A percentile compares a stretch with the other conserved stretches of the same genome.
phyloP scores from a whole-genome alignment of 257 asterid species.

The Rubia yunnanensis region DNA sequence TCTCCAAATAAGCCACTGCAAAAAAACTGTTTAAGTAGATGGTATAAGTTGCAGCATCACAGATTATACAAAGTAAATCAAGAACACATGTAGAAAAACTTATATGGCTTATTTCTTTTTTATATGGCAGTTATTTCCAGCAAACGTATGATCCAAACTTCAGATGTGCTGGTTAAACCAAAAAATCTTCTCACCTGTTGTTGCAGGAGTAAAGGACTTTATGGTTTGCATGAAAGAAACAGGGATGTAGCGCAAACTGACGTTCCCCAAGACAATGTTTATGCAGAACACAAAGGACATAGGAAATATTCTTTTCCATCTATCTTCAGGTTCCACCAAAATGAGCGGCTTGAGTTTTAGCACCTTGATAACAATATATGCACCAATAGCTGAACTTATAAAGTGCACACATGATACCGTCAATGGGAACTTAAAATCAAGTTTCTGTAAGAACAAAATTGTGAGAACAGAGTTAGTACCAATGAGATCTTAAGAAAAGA shows the following conservation, averaged over 20 bases:
- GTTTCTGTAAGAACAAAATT: conserved; percentile 21
- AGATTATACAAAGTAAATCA: not conserved
- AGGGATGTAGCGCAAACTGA: conserved; percentile 41
- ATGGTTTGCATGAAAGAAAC: conserved; percentile 50
- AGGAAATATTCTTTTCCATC: conserved; percentile 47
- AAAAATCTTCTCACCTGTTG: conserved; percentile 29
- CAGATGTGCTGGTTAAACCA: not conserved
- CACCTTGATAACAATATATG: conserved; percentile 33
- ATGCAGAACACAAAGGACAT: conserved; percentile 47
- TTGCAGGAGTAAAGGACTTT: conserved; percentile 47
- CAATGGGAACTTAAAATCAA: conserved; percentile 44
- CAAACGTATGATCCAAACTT: conserved; percentile 6
- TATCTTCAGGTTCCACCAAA: conserved; percentile 36
- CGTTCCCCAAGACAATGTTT: conserved; percentile 42
- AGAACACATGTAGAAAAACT: conserved; percentile 4
- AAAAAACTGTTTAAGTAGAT: conserved; percentile 24
- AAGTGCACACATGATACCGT: conserved; percentile 42
- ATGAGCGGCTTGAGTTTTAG: conserved; percentile 38
- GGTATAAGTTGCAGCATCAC: conserved; percentile 8
- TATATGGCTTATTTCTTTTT: not conserved
- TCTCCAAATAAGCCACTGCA: conserved; percentile 49
- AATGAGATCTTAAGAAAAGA: not conserved
- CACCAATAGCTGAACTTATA: conserved; percentile 41
- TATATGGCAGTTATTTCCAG: not conserved
- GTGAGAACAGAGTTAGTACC: not conserved